Evolutionary conservation across 257 asterid genomes (phyloP).

Genomic region (Oldenlandia corymbosa): DNA sequence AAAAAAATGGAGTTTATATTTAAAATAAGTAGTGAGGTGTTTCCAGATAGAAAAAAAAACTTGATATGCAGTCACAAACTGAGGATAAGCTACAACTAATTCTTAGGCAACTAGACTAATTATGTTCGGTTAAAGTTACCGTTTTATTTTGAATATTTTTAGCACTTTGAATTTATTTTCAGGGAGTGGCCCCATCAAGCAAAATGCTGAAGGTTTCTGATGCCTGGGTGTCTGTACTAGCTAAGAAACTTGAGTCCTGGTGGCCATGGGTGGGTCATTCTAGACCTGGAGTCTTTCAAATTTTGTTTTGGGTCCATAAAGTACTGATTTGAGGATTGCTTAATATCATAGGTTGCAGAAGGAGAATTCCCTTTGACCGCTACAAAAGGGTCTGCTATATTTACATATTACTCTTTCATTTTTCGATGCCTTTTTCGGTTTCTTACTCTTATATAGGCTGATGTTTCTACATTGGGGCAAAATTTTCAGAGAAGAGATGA

Average conservation of each 20-base stretch:
- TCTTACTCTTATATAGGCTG: neutral
- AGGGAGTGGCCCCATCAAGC: slow-evolving; percentile 58
- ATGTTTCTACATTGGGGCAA: slow-evolving; percentile 11
- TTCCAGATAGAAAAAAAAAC: neutral
- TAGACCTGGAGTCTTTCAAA: slow-evolving; percentile 1
- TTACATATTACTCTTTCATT: slow-evolving; percentile 13
- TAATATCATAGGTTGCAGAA: slow-evolving; percentile 61
- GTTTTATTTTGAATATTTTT: neutral
- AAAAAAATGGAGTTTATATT: neutral
- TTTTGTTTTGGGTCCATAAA: slow-evolving; percentile 11
- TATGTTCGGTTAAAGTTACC: neutral
- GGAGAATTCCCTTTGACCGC: slow-evolving; percentile 69
- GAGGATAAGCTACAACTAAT: neutral
- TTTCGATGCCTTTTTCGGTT: slow-evolving; percentile 8
- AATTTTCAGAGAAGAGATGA: slow-evolving; percentile 62
- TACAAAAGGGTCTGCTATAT: slow-evolving; percentile 58
- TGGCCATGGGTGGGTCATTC: slow-evolving; percentile 85
- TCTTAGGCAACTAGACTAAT: neutral
- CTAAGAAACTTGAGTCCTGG: slow-evolving; percentile 56
- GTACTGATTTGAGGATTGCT: slow-evolving; percentile 12
- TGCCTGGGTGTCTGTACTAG: slow-evolving; percentile 58
- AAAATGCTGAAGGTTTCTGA: slow-evolving; percentile 40
- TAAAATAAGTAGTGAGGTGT: neutral
- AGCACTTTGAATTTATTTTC: slow-evolving; percentile 12
- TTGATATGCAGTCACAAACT: neutral